Conservation (phyloP, 306 rosid species). For the Cucurbita pepo region DNA sequence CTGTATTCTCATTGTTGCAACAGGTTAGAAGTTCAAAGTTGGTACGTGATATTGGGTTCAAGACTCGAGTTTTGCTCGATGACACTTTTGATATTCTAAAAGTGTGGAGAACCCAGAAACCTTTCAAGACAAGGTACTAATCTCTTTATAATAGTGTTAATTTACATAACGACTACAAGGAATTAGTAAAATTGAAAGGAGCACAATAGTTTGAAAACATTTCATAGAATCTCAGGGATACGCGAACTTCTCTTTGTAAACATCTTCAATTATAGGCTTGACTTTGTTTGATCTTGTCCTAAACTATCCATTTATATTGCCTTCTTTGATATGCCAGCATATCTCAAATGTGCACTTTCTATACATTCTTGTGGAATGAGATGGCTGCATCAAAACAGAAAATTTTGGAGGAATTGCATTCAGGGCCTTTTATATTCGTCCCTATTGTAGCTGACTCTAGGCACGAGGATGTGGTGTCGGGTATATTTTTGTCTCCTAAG, state of each 20-base stretch:
- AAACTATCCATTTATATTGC: background rate
- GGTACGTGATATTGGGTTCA: conserved; percentile 53
- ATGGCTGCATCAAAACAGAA: conserved; percentile 45
- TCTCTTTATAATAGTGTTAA: background rate
- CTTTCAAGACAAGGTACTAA: conserved; percentile 59
- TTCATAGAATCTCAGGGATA: background rate
- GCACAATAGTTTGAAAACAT: background rate
- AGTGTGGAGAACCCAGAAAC: conserved; percentile 40
- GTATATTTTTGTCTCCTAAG: conserved; percentile 40
- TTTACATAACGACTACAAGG: background rate
- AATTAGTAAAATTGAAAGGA: background rate
- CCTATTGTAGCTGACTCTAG: conserved; percentile 37
- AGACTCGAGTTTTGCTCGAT: conserved; percentile 52
- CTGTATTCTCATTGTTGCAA: conserved; percentile 14
- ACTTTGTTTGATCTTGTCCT: background rate
- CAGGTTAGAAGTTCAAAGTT: conserved; percentile 66
- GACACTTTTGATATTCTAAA: conserved; percentile 48
- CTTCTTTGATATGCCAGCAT: conserved; percentile 29
- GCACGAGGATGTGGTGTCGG: conserved; percentile 43
- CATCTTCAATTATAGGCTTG: background rate
- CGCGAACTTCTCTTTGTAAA: background rate
- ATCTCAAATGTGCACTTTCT: conserved; percentile 65
- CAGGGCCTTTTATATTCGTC: conserved; percentile 61
- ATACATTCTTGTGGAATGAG: conserved; percentile 68
- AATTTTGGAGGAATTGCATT: conserved; percentile 36